Percentiles rank a stretch among this genome's conserved stretches.
Evolutionary conservation across 2,329 filamentous ascomycete genomes (phyloP).

Genomic region (Aspergillus calidoustus): DNA sequence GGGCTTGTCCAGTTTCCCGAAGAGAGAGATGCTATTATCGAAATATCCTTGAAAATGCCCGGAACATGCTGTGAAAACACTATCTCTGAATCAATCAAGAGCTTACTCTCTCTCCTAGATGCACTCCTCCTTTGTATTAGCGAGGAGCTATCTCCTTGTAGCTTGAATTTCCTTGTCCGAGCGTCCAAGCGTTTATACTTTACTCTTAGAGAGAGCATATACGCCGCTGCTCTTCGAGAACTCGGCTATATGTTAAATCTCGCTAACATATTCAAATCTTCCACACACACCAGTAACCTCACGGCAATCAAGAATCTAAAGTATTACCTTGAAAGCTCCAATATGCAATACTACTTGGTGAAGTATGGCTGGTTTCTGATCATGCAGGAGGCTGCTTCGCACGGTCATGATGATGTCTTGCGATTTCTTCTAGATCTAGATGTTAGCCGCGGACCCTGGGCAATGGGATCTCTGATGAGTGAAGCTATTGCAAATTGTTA

Average conservation of each 20-base stretch:
- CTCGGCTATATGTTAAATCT: neutral
- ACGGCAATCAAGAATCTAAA: neutral
- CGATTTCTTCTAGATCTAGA: neutral
- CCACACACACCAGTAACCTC: conserved; percentile 1
- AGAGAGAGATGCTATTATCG: neutral
- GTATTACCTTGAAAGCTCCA: neutral
- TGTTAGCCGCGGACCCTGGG: neutral
- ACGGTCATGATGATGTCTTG: neutral
- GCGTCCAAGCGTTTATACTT: neutral
- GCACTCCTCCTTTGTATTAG: neutral
- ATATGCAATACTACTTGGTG: neutral
- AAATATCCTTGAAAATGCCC: neutral
- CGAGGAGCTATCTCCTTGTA: neutral
- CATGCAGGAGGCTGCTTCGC: neutral
- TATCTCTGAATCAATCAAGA: neutral
- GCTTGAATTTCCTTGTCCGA: neutral
- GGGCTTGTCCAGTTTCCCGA: neutral
- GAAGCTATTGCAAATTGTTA: neutral
- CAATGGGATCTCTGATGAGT: neutral
- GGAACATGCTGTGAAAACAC: neutral
- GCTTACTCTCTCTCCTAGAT: conserved; percentile 2
- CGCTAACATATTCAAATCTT: neutral
- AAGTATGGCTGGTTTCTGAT: neutral
- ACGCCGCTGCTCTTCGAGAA: neutral
- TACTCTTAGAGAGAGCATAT: neutral